Conservation (phyloP, 129 eudicot genomes). For the Flaveria ramosissima region DNA sequence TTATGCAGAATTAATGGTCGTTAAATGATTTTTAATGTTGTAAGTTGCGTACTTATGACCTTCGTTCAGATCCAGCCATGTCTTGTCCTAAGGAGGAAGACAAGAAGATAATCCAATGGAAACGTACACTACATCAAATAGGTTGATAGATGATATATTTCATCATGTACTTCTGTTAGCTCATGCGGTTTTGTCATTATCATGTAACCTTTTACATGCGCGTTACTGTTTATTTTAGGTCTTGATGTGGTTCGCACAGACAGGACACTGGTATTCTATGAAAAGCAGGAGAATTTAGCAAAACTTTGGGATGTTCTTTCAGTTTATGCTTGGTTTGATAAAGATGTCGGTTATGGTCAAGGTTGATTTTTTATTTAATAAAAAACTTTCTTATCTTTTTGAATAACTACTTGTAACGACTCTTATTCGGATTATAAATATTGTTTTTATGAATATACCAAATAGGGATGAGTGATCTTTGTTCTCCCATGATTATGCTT, state of each 20-base stretch:
- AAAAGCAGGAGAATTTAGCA: constrained; percentile 74
- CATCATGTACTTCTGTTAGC: not conserved
- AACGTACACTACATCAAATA: constrained; percentile 87
- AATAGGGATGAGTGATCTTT: constrained; percentile 98
- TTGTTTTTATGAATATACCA: not conserved
- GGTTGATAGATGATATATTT: constrained; percentile 46
- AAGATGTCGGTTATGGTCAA: constrained; percentile 95
- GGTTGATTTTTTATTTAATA: constrained; percentile 57
- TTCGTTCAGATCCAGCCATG: constrained; percentile 31
- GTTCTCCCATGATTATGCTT: constrained; percentile 96
- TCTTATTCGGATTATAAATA: not conserved
- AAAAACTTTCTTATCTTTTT: not conserved
- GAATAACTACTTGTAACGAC: constrained; percentile 7
- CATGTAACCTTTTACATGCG: constrained; percentile 23
- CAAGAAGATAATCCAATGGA: constrained; percentile 84
- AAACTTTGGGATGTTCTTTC: constrained; percentile 95
- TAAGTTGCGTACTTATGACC: constrained; percentile 35
- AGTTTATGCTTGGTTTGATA: constrained; percentile 91
- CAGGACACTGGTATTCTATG: constrained; percentile 72
- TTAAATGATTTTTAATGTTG: constrained; percentile 17
- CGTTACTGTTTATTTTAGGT: constrained; percentile 53
- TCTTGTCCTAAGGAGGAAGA: constrained; percentile 39
- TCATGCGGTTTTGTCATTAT: constrained; percentile 5
- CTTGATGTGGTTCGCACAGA: constrained; percentile 96
- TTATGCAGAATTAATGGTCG: not conserved